Base-by-base conservation (phyloP, 257 asterid genomes). In the Craterostigma plantagineum region DNA sequence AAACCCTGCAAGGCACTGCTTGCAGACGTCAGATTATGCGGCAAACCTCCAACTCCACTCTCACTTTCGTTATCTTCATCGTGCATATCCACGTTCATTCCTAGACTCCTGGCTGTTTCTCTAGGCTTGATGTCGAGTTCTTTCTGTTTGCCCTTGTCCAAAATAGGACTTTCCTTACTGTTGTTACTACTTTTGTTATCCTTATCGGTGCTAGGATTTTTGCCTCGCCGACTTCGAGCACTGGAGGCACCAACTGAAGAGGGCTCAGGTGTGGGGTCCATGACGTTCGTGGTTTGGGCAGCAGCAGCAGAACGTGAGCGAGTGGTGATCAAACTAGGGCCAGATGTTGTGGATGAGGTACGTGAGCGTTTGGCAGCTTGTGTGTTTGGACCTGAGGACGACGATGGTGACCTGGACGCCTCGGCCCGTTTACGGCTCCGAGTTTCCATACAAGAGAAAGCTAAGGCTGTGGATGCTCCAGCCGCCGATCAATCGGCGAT, bases 361-460 rank as follows among this genome's bases (percentile, higher is more conserved):
- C 94, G 96, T 63, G 94, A 37, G 53, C 93, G 81, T 65, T 90
- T 90, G 48, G 66, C 58, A 45, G 94, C 76, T 55, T 91, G 92
- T 36, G 96, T 80, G 49, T 77, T 58, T 46, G 90, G 78, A 57
- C 96, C 94, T n/a, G n/a, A n/a, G 54, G 94, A 65, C 64, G 86
- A 66, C 67, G 87, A 76, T 71, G 92, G 72, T 75, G 96, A 79
- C 67, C 91, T 75, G 75, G 92, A 75, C 74, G 96, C 94, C 99
- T 80, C 96, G 90, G 86, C 94, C 80, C 99, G 96, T 91, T 91
- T 91, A 66, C 96, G 94, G 81, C 94, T 80, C 57, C 99, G 94
- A 73, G 99, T 84, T 91, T 91, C 99, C 99, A 91, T 91, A 84
- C 96, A 91, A 91, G 68, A 69, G 45, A 92, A 72, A 23, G 30